Evolutionary conservation across 2,329 filamentous ascomycete species (phyloP).

Genomic region (Paraphaeosphaeria sporulosa): DNA sequence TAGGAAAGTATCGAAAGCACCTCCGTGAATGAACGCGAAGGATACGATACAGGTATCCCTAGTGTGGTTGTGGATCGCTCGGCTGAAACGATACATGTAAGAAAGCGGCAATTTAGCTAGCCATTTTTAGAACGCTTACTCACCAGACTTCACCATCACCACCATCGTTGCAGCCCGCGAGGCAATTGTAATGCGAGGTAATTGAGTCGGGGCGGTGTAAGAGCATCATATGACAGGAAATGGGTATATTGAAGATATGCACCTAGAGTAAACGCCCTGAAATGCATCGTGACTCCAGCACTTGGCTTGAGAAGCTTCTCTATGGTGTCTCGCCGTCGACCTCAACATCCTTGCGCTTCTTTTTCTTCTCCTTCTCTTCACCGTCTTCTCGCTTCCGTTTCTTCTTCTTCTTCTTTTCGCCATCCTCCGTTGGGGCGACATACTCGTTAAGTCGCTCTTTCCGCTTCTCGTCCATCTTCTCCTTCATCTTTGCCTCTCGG

Average conservation of each 20-base stretch:
- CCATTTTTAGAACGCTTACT: constrained; percentile 20
- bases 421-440: constrained; percentile 81
- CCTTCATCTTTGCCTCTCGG: constrained; percentile 81
- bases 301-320: constrained; percentile 10
- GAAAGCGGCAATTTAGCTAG: constrained; percentile 10
- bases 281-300: constrained; percentile 13
- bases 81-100: constrained; percentile 23
- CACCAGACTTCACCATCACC: background rate
- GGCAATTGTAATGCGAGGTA: background rate
- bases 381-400: constrained; percentile 58
- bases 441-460: constrained; percentile 86
- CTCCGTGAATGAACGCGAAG: background rate
- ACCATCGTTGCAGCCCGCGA: too few relatives aligned
- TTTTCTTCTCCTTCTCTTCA: constrained; percentile 56
- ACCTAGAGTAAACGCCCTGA: constrained; percentile 13
- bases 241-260: constrained; percentile 21
- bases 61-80: background rate
- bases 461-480: constrained; percentile 87
- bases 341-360: constrained; percentile 36
- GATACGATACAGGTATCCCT: background rate
- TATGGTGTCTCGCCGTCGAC: constrained; percentile 36
- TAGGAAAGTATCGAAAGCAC: background rate
- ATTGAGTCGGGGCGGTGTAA: background rate
- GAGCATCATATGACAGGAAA: background rate
- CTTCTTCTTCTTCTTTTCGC: constrained; percentile 57